Base-by-base conservation (phyloP, 2,329 filamentous ascomycete species). In the Elsinoe australis region DNA sequence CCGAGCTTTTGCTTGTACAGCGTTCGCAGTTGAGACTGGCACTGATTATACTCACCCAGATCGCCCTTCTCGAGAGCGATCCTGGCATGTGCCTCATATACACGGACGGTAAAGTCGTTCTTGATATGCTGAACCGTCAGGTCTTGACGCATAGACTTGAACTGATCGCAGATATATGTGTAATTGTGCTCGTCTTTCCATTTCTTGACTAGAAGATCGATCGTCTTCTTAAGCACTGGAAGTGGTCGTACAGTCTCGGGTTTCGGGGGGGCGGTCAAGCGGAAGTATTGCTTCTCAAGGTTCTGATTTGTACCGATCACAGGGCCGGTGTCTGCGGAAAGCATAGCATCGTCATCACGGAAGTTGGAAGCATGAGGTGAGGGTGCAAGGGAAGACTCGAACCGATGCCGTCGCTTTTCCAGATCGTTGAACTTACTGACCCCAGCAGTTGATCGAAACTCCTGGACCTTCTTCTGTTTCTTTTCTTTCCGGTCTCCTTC, bases 1-100 rank as follows among this genome's bases (percentile, higher is more conserved):
- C 87, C 87, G 65, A 95, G 73, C 57, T 86, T 85, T 71, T 87
- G 79, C 66, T 80, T 79, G 70, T 98, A 96, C 61, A 98, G 74
- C 56, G 85, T 87, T 68, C 87, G 87, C 64, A 98, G 76, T 72
- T 98, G 92, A 61, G 92, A 96, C 74, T 98, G 92, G 70, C 92
- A 98, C 78, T 98, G 92, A 74, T 98, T 98, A 92, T 98, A 98
- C 92, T 98, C 92, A 98, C 92, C 90, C 74, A 96, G 80, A 75
- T 98, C 92, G 71, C 86, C 88, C 78, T 94, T 95, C 70, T 98
- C 90, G 68, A 98, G 75, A 57, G 92, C 92, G 70, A 98, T 96
- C 52, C 92, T 83, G 55, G 90, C 92, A 70, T 98, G 92, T 53
- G 90, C 94, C 71, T 98, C 92, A 69, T 98, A 98, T 39, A 95